Base-by-base conservation (phyloP, 306 rosid genomes). In the Ziziphus jujuba region DNA sequence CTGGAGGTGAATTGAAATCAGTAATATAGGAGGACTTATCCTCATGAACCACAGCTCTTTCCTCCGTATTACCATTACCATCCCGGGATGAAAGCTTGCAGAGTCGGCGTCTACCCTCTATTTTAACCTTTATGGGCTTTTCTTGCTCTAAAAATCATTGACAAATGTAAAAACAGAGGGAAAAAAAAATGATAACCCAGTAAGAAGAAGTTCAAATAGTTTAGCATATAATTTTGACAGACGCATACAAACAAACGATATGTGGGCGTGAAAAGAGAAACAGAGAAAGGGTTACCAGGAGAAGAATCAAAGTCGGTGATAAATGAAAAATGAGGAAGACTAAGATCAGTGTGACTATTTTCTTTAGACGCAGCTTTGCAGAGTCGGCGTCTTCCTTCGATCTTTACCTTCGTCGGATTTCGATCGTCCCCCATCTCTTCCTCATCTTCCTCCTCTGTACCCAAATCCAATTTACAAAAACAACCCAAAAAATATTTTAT, bases 21-120 rank as follows among this genome's bases (percentile, higher is more conserved):
- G 81, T 38, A 33, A 80, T 63, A 17, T 65, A 82, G 25, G 72
- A 74, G 69, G 84, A 61, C 0, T 15, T 52, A 10, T 81, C 71
- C 48, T 82, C 85, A 21, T 84, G 84, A 28, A 70, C 49, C 3
- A 31, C 81, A 28, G 2, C 65, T 44, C n/a, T 53, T 40, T 80
- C 62, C 21, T 67, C 77, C 15, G 51, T 14, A 47, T 2, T 31
- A 66, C 54, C 76, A 10, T 21, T 11, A 20, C 64, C 70, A 0
- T 71, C 85, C 20, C 59, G 48, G 20, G 79, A 35, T 14, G 84
- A 81, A 59, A 81, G 74, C 73, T 90, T 93, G 77, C 96, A 92
- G 10, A 92, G 87, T 43, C 97, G 97, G 40, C 97, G 93, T 3
- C 88, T 80, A 24, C 97, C 97, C 66, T 71, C 74, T 56, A 88